These are phyloP conservation scores for Setaria viridis DNA, from an alignment of 202 grass and related monocot genomes.

Conservation along the genomic window DNA sequence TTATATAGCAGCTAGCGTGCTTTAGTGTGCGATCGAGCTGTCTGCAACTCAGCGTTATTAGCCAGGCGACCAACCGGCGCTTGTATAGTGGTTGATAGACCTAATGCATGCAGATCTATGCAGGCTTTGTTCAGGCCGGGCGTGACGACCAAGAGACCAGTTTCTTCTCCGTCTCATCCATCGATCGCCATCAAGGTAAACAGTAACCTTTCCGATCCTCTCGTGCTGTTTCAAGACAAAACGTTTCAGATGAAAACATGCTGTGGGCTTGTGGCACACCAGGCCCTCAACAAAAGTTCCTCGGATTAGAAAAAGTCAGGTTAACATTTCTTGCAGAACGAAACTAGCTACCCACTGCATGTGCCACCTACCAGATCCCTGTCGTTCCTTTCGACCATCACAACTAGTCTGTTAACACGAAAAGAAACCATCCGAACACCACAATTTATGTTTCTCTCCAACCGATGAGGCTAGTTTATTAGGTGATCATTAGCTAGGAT, in stretches of 20 bases:
- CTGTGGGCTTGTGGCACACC: too few species aligned
- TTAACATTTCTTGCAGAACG: neutral
- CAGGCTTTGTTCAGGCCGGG: slow-evolving; percentile 8
- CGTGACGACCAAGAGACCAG: slow-evolving; percentile 32
- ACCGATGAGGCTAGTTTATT: neutral
- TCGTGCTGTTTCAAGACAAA: neutral
- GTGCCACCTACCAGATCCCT: neutral
- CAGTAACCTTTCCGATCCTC: neutral
- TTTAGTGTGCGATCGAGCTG: neutral
- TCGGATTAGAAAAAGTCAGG: neutral
- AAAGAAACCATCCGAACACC: slow-evolving; percentile 39
- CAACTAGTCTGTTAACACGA: slow-evolving; percentile 16
- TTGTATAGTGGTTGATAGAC: slow-evolving; percentile 35
- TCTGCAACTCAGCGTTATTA: neutral
- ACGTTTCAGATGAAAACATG: neutral
- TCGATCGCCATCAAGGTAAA: neutral
- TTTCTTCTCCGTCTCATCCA: slow-evolving; percentile 39
- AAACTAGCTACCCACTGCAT: neutral
- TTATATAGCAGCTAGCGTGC: slow-evolving; percentile 15
- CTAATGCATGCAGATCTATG: slow-evolving; percentile 14
- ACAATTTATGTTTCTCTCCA: neutral
- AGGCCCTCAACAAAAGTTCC: neutral
- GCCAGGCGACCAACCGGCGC: slow-evolving; percentile 26
- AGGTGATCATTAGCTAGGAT: neutral
- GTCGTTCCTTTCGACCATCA: neutral